Evolutionary conservation across 768 basidiomycete species (phyloP), one percentile per base, ranked within the genome.

Genomic region (Artomyces pyxidatus): DNA sequence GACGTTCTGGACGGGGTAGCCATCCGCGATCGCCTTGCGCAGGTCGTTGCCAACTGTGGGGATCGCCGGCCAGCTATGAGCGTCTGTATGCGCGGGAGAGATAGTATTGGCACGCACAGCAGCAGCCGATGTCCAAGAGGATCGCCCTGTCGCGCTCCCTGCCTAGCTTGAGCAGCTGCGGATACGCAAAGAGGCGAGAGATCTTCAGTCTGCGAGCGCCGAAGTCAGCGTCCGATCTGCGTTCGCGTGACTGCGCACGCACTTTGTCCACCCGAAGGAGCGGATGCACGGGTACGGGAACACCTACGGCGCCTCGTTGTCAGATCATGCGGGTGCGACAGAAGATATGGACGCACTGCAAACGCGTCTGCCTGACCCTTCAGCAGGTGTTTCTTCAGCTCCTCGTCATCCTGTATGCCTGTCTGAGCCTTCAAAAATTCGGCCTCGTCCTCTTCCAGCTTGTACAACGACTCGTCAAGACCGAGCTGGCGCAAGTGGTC

Each of bases 81-180:
- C n/a, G n/a, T n/a, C n/a, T n/a, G n/a, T n/a, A n/a, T n/a, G n/a
- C n/a, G n/a, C n/a, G n/a, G n/a, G n/a, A n/a, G 7, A 21, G n/a
- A n/a, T 9, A 28, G 28, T 21, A 47, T 19, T 4, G 29, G 16
- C 14, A 59, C 68, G 50, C 50, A 75, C 73, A 64, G 51, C 72
- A 73, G 51, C 72, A 74, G 4, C 70, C 75, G 8, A 75, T 59
- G 39, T 77, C 75, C 7, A 76, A 59, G 22, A 75, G 60, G 10
- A 76, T 61, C 1, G 66, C 68, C 2, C 63, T 62, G 3, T 55
- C 35, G 23, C 67, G 67, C 21, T 68, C 65, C 42, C 52, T 61
- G 7, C 67, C 71, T 9, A 75, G 60, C 35, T 61, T 58, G 6
- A 75, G 59, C 6, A 71, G 46, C 6, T 58, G 42, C 5, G 48